Conservation (phyloP, 2,329 filamentous ascomycete species). For the Penicillium digitatum region DNA sequence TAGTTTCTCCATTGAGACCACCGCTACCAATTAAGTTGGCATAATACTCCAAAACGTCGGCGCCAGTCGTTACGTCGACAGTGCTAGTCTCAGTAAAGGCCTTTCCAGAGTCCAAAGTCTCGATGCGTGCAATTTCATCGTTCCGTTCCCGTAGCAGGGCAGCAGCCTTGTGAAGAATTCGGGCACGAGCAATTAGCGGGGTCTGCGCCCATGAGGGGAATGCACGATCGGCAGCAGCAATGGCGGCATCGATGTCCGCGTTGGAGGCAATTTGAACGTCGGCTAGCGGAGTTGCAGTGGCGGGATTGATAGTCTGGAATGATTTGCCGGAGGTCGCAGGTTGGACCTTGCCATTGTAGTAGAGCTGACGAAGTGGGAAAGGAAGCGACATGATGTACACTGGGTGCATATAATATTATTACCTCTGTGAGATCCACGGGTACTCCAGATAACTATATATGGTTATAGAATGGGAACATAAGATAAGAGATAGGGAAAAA, state of each 20-base stretch:
- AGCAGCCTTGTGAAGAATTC: slow-evolving; percentile 74
- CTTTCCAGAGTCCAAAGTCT: slow-evolving; percentile 84
- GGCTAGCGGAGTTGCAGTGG: slow-evolving; percentile 64
- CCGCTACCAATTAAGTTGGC: slow-evolving; percentile 73
- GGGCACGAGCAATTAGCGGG: slow-evolving; percentile 67
- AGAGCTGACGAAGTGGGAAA: slow-evolving; percentile 60
- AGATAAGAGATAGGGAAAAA: neutral
- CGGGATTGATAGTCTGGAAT: slow-evolving; percentile 71
- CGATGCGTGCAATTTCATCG: slow-evolving; percentile 71
- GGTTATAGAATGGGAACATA: neutral
- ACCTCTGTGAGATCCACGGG: too few species aligned
- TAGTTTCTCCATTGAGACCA: slow-evolving; percentile 75
- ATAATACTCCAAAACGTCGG: slow-evolving; percentile 83
- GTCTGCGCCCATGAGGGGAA: slow-evolving; percentile 75
- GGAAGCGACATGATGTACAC: slow-evolving; percentile 31
- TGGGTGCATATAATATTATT: too few species aligned
- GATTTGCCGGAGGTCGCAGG: slow-evolving; percentile 56
- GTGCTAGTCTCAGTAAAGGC: slow-evolving; percentile 78
- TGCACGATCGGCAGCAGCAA: slow-evolving; percentile 65
- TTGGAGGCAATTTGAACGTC: slow-evolving; percentile 67
- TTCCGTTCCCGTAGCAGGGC: slow-evolving; percentile 69
- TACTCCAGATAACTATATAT: too few species aligned
- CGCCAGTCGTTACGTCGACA: slow-evolving; percentile 77
- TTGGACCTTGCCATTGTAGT: slow-evolving; percentile 69
- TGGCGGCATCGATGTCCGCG: slow-evolving; percentile 65